These are phyloP conservation scores for Phascolomyces articulosus DNA, from an alignment of 371 early-diverging fungal genomes.

Conservation along the genomic window DNA sequence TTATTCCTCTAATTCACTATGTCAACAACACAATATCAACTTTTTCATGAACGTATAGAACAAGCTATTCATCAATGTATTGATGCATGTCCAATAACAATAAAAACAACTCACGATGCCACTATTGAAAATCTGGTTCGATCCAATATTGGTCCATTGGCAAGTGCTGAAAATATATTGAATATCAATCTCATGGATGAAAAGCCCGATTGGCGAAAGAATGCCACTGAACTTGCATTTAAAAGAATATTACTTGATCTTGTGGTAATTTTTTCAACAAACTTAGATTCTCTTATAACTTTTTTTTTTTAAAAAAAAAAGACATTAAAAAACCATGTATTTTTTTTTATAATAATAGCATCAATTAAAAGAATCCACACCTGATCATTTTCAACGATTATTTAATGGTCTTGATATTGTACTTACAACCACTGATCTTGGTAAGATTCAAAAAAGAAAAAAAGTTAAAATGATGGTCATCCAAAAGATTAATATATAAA, in stretches of 20 bases:
- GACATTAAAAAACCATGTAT: not conserved
- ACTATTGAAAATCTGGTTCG: not conserved
- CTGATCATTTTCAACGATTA: conserved; percentile 25
- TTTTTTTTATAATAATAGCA: not conserved
- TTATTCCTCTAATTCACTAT: not conserved
- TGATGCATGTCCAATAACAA: not conserved
- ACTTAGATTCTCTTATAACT: too few species aligned
- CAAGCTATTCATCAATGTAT: not conserved
- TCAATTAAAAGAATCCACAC: conserved; percentile 18
- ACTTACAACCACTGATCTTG: conserved; percentile 33
- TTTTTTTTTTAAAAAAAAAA: not conserved
- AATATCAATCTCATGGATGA: conserved; percentile 13
- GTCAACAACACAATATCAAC: not conserved
- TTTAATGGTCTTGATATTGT: conserved; percentile 44
- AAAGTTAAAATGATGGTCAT: not conserved
- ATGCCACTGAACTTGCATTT: conserved; percentile 41
- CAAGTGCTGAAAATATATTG: conserved; percentile 1
- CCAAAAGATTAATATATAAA: not conserved
- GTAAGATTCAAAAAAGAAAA: conserved; percentile 17
- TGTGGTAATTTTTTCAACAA: conserved; percentile 30
- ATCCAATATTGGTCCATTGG: conserved; percentile 5
- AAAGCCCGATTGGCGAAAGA: conserved; percentile 45
- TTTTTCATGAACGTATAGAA: not conserved
- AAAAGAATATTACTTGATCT: conserved; percentile 27
- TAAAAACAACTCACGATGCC: not conserved